phyloP scores from a whole-genome alignment of 1,284 basidiomycete species.

The Pseudozyma thailandica region DNA sequence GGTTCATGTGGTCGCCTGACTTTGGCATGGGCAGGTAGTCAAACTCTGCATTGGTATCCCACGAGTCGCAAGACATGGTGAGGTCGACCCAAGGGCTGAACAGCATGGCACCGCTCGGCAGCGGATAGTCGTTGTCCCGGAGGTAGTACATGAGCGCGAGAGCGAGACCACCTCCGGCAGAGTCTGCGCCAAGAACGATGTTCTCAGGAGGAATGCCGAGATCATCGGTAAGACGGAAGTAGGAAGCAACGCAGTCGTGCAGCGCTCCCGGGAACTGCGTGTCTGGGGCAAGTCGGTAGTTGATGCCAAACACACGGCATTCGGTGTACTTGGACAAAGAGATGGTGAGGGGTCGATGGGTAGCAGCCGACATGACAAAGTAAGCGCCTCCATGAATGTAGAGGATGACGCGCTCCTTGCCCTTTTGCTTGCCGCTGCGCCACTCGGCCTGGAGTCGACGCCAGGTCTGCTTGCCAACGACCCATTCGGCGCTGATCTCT shows the following conservation, averaged over 20 bases:
- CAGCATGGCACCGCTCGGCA: conserved; percentile 66
- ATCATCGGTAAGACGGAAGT: conserved; percentile 86
- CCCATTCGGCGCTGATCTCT: conserved; percentile 93
- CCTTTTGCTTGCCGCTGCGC: conserved; percentile 61
- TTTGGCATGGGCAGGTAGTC: conserved; percentile 69
- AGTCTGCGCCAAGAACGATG: conserved; percentile 81
- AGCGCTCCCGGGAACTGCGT: conserved; percentile 92
- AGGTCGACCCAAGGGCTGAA: conserved; percentile 73
- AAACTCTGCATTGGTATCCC: conserved; percentile 86
- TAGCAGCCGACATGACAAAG: conserved; percentile 92
- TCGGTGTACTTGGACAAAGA: conserved; percentile 89
- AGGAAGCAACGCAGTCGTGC: conserved; percentile 87
- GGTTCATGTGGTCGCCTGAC: conserved; percentile 89
- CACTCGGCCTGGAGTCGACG: conserved; percentile 85
- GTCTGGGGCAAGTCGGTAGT: conserved; percentile 95
- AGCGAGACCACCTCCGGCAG: conserved; percentile 88
- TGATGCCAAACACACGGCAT: conserved; percentile 93
- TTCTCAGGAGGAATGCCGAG: conserved; percentile 81
- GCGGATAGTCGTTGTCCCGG: conserved; percentile 67
- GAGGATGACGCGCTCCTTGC: conserved; percentile 84
- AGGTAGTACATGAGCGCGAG: conserved; percentile 92
- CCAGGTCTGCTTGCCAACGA: conserved; percentile 91
- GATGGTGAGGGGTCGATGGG: conserved; percentile 90
- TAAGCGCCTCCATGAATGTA: conserved; percentile 98
- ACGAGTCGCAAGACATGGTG: conserved; percentile 95